Evolutionary conservation across 257 asterid species (phyloP), one percentile per base, ranked within the genome.

Genomic region (Forsythia suspensa): DNA sequence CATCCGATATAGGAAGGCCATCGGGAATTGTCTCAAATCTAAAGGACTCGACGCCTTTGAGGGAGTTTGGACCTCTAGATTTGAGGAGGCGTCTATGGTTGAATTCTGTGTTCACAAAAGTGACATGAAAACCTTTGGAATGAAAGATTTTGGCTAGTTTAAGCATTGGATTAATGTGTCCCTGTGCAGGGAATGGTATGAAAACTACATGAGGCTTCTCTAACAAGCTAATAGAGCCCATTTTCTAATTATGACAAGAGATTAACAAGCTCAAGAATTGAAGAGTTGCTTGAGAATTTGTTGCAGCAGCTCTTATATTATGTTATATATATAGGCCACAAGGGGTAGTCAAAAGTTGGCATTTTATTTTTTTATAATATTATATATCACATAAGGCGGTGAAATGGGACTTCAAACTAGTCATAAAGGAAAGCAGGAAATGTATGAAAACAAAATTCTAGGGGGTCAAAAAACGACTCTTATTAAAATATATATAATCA

Each of bases 131-230:
- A 12, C 88, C 90, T 3, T 44, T 74, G 75, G 18, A 21, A 69
- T 85, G 82, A 24, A 91, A 86, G 61, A 89, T 77, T 41, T 91
- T 89, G 2, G 92, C 94, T 3, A 89, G 76, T 12, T 87, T 85
- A 10, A 89, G 61, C 94, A 91, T 91, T 0, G 96, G 92, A 42
- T 68, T 89, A 3, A 91, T 74, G 85, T 85, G 96, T 52, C 94
- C 96, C 55, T 88, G 92, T 0, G 92, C 88, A 4, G 92, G 93
- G 10, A 2, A 78, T 7, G 93, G 92, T 5, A 86, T 76, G 87
- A 88, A 85, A 5, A 86, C 80, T 34, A 85, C 93, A 85, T 91
- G 92, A 4, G 85, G 89, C 34, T 82, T 79, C 38, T 81, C 59
- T 37, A 70, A 20, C 59, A 37, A 2, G 20, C 63, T n/a, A 46